These are phyloP conservation scores for Anisodus tanguticus DNA, from an alignment of 257 asterid species.

Conservation along the genomic window DNA sequence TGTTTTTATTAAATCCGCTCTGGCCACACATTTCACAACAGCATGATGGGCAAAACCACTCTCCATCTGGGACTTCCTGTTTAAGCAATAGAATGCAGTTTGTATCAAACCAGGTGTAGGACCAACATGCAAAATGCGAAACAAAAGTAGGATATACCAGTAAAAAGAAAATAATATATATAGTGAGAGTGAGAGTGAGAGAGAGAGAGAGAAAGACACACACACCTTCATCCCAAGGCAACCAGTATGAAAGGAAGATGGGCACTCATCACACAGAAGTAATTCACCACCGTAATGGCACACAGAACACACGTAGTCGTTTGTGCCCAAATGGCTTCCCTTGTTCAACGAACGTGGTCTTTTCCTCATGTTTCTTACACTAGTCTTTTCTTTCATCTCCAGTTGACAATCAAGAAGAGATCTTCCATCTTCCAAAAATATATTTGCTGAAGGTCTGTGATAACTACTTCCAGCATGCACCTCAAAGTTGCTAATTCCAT, in stretches of 20 bases:
- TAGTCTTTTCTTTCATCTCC: conserved; percentile 44
- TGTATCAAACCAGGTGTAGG: conserved; percentile 28
- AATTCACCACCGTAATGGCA: conserved; percentile 82
- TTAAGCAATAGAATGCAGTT: conserved; percentile 29
- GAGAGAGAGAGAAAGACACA: conserved; percentile 19
- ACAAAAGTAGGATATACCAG: conserved; percentile 20
- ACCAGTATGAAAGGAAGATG: conserved; percentile 67
- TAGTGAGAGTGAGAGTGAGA: neutral
- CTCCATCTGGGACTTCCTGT: conserved; percentile 78
- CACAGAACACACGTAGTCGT: conserved; percentile 70
- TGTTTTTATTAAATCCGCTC: conserved; percentile 37
- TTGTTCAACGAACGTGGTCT: conserved; percentile 38
- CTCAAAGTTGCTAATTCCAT: conserved; percentile 57
- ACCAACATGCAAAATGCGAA: conserved; percentile 27
- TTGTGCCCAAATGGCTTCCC: conserved; percentile 37
- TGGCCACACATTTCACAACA: conserved; percentile 68
- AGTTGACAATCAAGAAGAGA: conserved; percentile 66
- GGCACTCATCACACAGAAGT: conserved; percentile 75
- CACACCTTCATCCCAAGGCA: conserved; percentile 83
- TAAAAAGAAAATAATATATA: neutral
- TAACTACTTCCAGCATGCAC: conserved; percentile 61
- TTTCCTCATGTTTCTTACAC: conserved; percentile 34
- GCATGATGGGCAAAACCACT: conserved; percentile 89
- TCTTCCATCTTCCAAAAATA: conserved; percentile 69
- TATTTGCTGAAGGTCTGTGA: conserved; percentile 55